Evolutionary conservation across 352 stramenopile species (phyloP), one percentile per base, ranked within the genome.

Genomic region (Globisporangium uncinulatum): DNA sequence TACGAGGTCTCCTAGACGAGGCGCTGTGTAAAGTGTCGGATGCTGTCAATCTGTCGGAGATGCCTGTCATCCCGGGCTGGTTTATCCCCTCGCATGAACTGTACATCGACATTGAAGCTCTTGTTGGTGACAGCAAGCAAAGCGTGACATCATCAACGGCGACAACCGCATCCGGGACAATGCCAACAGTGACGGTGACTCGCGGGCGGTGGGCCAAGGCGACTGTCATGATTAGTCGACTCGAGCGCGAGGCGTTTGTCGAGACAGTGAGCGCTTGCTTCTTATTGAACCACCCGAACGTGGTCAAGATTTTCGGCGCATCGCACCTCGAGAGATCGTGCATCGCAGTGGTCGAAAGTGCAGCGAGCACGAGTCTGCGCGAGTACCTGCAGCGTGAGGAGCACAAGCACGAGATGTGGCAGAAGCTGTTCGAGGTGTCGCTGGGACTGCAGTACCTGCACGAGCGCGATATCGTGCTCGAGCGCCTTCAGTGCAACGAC

Each of bases 41-140:
- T 21, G 9, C 6, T 21, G 15, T 15, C 9, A 11, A 50, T 17
- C 4, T 17, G 4, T 11, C 44, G 15, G n/a, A 29, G n/a, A 20
- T 14, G 48, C 5, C 34, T 4, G 20, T 10, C 20, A 17, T 24
- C 7, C n/a, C 10, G 7, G 8, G 8, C 14, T 54, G 76, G 63
- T 92, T 92, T 53, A 64, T 96, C 85, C 31, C 97, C 51, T 51
- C 95, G 80, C 17, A 97, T 67, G 34, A 86, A 81, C 47, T 97
- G 83, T 61, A 96, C 94, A 21, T 86, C 84, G 20, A 83, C 85
- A 14, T 42, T 17, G n/a, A 81, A 82, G 21, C n/a, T 29, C 44
- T 50, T 7, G 42, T 8, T 20, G 8, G 14, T 7, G 44, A 34
- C 44, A 17, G 17, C 19, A 13, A 6, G 20, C 44, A 9, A 4